Evolutionary conservation across 1,284 basidiomycete genomes (phyloP).

Genomic region (Microstroma glucosiphilum): DNA sequence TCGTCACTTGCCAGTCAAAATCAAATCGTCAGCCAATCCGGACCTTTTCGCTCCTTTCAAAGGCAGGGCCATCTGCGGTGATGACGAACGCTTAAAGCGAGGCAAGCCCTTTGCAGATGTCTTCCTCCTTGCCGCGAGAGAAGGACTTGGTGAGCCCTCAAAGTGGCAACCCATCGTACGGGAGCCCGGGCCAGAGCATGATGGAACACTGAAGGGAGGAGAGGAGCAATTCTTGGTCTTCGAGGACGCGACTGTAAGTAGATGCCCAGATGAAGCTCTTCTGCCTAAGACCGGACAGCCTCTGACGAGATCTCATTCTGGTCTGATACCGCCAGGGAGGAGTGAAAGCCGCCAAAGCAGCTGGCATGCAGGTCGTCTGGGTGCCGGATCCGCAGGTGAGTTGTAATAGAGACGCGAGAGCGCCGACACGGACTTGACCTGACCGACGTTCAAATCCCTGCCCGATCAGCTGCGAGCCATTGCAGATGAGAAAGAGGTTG

Average conservation of each 20-base stretch:
- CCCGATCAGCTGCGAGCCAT: neutral
- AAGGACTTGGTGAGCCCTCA: conserved; percentile 32
- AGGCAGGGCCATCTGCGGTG: conserved; percentile 43
- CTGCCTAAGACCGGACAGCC: no score
- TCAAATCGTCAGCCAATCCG: conserved; percentile 39
- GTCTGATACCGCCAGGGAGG: conserved; percentile 20
- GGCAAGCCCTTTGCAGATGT: conserved; percentile 50
- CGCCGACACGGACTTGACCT: no score
- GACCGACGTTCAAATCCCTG: no score
- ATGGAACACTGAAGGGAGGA: conserved; percentile 25
- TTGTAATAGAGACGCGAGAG: no score
- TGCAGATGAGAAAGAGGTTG: neutral
- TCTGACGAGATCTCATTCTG: no score
- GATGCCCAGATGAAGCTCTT: no score
- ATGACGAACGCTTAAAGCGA: conserved; percentile 35
- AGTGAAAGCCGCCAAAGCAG: conserved; percentile 41
- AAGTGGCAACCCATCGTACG: conserved; percentile 20
- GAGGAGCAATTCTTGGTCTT: conserved; percentile 48
- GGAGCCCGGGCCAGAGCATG: conserved; percentile 32
- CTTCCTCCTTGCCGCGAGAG: conserved; percentile 46
- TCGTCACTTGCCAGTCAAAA: conserved; percentile 19
- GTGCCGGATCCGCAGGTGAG: conserved; percentile 40
- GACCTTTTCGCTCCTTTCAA: conserved; percentile 41
- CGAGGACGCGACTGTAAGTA: conserved; percentile 38
- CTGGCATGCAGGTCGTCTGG: conserved; percentile 50